Conservation (phyloP, 2,329 filamentous ascomycete genomes). For the Aspergillus alliaceus region DNA sequence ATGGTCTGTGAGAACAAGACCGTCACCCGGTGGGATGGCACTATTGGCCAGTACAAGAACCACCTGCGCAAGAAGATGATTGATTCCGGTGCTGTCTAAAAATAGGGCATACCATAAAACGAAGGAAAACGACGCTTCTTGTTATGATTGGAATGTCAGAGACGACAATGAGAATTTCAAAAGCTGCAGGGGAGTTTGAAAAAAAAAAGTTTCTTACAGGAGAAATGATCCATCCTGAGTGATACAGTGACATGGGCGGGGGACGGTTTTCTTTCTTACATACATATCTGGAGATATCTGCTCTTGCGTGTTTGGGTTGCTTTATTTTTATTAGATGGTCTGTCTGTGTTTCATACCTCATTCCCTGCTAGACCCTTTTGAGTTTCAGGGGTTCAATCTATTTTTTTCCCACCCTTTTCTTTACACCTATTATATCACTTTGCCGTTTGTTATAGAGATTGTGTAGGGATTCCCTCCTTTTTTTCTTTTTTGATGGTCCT, state of each 20-base stretch:
- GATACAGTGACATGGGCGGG: slow-evolving; percentile 7
- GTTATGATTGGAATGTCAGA: slow-evolving; percentile 36
- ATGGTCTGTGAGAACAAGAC: slow-evolving; percentile 99
- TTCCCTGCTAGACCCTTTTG: slow-evolving; percentile 21
- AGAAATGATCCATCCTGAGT: slow-evolving; percentile 22
- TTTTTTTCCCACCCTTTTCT: slow-evolving; percentile 6
- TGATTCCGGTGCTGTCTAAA: slow-evolving; percentile 76
- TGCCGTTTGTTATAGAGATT: slow-evolving; percentile 5
- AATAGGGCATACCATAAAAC: not conserved
- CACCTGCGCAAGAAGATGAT: slow-evolving; percentile 99
- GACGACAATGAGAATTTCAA: slow-evolving; percentile 21
- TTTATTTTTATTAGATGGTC: slow-evolving; percentile 22
- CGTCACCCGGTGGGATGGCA: slow-evolving; percentile 82
- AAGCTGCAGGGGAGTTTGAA: slow-evolving; percentile 7
- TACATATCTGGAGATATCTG: slow-evolving; percentile 20
- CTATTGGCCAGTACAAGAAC: slow-evolving; percentile 95
- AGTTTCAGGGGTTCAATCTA: slow-evolving; percentile 21
- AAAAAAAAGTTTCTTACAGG: slow-evolving; percentile 22
- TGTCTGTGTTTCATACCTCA: slow-evolving; percentile 25
- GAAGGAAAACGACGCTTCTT: slow-evolving; percentile 7
- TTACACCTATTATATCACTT: not conserved
- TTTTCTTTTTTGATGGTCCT: not conserved
- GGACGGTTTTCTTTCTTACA: slow-evolving; percentile 12
- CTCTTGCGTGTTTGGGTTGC: slow-evolving; percentile 19
- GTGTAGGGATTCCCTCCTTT: not conserved